Evolutionary conservation across 139 green algal genomes (phyloP).

Genomic region (Coccomyxa sp.): DNA sequence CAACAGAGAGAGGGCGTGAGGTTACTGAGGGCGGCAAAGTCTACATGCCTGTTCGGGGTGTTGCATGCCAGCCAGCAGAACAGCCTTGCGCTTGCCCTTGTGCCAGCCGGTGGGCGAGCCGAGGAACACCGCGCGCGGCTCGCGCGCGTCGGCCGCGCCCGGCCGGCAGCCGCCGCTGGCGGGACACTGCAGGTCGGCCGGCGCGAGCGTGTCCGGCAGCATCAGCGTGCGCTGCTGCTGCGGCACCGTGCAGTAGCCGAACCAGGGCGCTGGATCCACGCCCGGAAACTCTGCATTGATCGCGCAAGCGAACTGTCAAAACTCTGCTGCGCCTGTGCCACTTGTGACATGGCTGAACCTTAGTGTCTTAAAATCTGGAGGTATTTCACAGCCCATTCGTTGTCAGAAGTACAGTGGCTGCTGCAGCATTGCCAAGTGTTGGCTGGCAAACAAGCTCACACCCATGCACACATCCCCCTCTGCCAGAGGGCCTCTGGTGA

Average conservation of each 20-base stretch:
- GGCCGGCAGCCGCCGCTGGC: background rate
- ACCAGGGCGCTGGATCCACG: constrained; percentile 8
- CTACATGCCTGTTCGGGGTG: background rate
- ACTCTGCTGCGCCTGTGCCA: no score
- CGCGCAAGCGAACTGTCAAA: background rate
- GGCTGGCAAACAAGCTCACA: no score
- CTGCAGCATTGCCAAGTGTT: no score
- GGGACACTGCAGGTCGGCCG: background rate
- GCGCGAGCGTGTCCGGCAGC: background rate
- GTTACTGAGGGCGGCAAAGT: no score
- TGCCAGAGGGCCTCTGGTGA: no score
- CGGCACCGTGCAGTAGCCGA: constrained; percentile 7
- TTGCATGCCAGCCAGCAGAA: background rate
- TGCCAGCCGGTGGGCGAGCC: constrained; percentile 7
- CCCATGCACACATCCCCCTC: no score
- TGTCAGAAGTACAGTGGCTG: no score
- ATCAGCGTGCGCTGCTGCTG: background rate
- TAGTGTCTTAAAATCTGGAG: no score
- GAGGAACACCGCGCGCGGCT: constrained; percentile 10
- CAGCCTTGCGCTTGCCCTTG: background rate
- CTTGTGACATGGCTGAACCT: no score
- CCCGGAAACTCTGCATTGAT: background rate
- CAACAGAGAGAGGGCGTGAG: no score
- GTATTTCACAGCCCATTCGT: no score
- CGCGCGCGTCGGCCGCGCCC: background rate